Evolutionary conservation across 1,284 basidiomycete species (phyloP), one percentile per base, ranked within the genome.

Genomic region (Moesziomyces sp.): DNA sequence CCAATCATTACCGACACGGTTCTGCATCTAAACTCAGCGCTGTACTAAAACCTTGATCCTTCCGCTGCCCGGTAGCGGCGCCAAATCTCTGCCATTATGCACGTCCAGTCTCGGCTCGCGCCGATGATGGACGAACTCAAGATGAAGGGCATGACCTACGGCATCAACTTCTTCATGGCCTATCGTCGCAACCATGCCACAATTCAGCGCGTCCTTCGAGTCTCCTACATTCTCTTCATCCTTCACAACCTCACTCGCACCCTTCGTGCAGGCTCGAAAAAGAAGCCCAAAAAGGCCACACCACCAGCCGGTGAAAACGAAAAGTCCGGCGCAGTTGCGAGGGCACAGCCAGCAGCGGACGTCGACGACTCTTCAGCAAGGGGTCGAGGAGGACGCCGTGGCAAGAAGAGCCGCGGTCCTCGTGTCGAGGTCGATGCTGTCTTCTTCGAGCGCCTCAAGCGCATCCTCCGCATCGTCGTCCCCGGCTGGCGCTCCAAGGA

Each of bases 381-480:
- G 28, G 51, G 71, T n/a, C 46, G 58, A 10, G 69, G 69, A 28
- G 65, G 63, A n/a, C 61, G 71, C 16, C 49, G 76, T 28, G 71
- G 69, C 44, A 66, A 61, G 43, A 67, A 78, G 63, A 55, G 55
- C 38, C 52, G 45, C 43, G 70, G 74, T 26, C 80, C 80, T 1
- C 62, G 81, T 7, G 84, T 85, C 6, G 84, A 94, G 89, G 90
- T 97, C 38, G 95, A 98, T 85, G 92, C 91, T 0, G 84, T 93
- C 18, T 98, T 98, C 86, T 95, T 95, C 80, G 88, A 90, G 76
- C 89, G 93, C 11, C 87, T 99, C 28, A 88, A 89, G 47, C 86
- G 86, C 45, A 91, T 99, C 51, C 86, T 97, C 26, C 88, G 89
- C 33, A 97, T 98, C 68, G 92, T 97, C 19, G 93, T 98, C 62